Base-by-base conservation (phyloP, 164 flowering plant species). In the Tinospora cordifolia region DNA sequence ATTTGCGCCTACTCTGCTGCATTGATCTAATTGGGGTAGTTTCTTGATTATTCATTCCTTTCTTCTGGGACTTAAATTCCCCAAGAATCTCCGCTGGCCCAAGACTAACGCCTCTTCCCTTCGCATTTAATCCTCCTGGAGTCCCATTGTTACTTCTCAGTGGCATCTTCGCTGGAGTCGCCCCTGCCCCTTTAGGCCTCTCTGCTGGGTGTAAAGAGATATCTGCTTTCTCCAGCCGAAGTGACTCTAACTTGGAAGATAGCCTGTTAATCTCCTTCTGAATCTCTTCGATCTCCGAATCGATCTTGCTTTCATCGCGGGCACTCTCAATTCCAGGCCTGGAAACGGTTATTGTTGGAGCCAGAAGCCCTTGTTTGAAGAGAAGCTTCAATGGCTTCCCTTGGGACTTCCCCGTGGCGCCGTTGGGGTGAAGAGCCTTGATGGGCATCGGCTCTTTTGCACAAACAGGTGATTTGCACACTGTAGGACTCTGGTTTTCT, bases 231-330 rank as follows among this genome's bases (percentile, higher is more conserved):
- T 90, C 87, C 17, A 89, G 69, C 0, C 82, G 81, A 62, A 90
- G 85, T 11, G 83, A 79, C 60, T 86, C 83, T 34, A 94, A 81
- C 60, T 81, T 86, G 21, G 81, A 77, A 19, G 84, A 69, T 66
- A 91, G 75, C 8, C 85, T 76, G 59, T 49, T 65, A 57, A 91
- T 88, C 81, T 94, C 88, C 72, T 62, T 80, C 77, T 90, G 88
- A 17, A 89, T 82, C 62, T 81, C 89, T 62, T 83, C 86, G 39
- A 91, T 90, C 78, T 90, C 96, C 12, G 69, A 30, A 75, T 90
- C 93, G 19, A 90, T 81, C 69, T 76, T 77, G 17, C 51, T 68
- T 3, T 69, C 80, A 36, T 83, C 81, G 24, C 58, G 63, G 30
- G 44, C 75, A 0, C 0, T 3, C 24, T 68, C 72, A 34, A 26